Conservation (phyloP, 169 alveolate species). For the Theileria parva region DNA sequence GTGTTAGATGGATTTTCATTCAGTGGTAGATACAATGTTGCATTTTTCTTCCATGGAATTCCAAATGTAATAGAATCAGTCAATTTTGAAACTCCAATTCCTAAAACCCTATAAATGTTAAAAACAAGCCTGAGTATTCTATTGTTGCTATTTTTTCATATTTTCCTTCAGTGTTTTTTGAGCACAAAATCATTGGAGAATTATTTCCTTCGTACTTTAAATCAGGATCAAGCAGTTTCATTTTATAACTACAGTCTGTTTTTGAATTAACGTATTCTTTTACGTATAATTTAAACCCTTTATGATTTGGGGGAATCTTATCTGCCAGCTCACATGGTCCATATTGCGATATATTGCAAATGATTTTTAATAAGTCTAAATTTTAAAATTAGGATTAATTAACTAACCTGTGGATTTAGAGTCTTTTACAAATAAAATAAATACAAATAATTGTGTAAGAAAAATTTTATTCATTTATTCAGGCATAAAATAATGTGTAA, state of each 20-base stretch:
- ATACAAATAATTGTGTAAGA: not conserved
- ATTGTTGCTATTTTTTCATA: conserved; percentile 10
- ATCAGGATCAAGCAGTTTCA: not conserved
- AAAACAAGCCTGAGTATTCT: conserved; percentile 17
- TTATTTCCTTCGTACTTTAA: not conserved
- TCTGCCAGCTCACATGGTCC: conserved; percentile 29
- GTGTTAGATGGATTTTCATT: not conserved
- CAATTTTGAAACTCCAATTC: conserved; percentile 6
- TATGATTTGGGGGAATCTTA: not conserved
- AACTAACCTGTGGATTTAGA: not conserved
- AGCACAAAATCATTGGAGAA: not conserved
- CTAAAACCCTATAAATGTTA: not conserved
- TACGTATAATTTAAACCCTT: not conserved
- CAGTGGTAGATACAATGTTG: not conserved
- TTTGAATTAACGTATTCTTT: not conserved
- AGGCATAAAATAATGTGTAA: conserved; percentile 13
- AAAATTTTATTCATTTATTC: not conserved
- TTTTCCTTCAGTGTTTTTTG: not conserved
- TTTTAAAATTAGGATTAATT: conserved; percentile 7
- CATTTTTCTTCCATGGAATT: not conserved
- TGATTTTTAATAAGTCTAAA: not conserved
- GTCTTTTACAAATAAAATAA: not conserved
- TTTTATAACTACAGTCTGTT: not conserved
- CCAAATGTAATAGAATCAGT: conserved; percentile 24
- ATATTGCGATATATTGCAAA: conserved; percentile 6